Evolutionary conservation across 768 basidiomycete species (phyloP).

Genomic region (Pleurotus tuber-regium): DNA sequence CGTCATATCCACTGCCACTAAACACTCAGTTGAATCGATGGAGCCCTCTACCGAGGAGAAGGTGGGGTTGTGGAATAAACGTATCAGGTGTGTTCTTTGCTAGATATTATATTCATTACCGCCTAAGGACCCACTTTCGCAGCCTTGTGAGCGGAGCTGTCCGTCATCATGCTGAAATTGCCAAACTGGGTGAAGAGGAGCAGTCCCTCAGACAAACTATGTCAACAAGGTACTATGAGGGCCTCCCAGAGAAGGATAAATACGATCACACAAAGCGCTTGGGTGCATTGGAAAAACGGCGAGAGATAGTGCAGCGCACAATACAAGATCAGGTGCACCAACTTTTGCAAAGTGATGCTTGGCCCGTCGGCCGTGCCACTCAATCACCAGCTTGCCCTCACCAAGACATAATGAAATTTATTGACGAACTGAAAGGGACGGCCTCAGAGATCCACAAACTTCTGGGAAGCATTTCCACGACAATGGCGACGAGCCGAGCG

Average conservation of each 20-base stretch:
- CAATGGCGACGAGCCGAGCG: neutral
- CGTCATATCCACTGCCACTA: neutral
- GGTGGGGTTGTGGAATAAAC: neutral
- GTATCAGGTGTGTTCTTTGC: neutral
- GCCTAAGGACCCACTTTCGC: neutral
- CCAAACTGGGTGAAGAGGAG: neutral
- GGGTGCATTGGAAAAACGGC: neutral
- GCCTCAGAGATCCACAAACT: slow-evolving; percentile 1
- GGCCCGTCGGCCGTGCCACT: neutral
- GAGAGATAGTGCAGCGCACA: neutral
- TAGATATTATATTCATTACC: too few relatives aligned
- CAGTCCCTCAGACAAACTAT: neutral
- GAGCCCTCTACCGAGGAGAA: neutral
- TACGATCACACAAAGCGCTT: neutral
- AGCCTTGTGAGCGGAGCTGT: neutral
- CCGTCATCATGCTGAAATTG: slow-evolving; percentile 3
- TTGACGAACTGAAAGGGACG: slow-evolving; percentile 2
- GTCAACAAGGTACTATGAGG: neutral
- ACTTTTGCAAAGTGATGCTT: neutral
- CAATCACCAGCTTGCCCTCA: neutral
- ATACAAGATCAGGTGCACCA: neutral
- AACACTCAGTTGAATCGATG: neutral
- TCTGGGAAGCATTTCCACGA: neutral
- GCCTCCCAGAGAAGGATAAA: neutral
- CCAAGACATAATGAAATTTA: neutral